phyloP scores from a whole-genome alignment of 108 stramenopile species.

The Skeletonema tropicum region DNA sequence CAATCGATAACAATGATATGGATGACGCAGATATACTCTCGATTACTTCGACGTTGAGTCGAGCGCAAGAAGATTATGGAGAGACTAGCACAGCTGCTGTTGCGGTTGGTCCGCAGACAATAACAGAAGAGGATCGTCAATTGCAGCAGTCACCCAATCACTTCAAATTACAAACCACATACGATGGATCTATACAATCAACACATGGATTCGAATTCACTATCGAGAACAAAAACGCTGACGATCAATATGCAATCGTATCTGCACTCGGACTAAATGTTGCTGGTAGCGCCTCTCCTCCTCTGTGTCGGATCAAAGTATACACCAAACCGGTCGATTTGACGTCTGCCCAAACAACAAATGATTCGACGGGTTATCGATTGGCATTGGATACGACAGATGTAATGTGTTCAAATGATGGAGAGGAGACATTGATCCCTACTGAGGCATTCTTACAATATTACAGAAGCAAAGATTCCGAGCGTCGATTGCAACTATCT shows the following conservation, averaged over 20 bases:
- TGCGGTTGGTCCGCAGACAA: background rate
- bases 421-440: background rate
- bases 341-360: background rate
- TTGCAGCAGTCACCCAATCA: conserved; percentile 1
- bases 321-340: background rate
- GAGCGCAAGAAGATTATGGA: background rate
- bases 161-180: background rate
- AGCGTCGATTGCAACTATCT: background rate
- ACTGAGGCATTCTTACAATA: conserved; percentile 1
- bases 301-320: background rate
- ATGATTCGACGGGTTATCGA: background rate
- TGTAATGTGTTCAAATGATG: background rate
- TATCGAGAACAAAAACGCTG: background rate
- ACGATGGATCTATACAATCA: background rate
- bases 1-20: background rate
- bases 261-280: background rate
- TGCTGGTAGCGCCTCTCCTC: background rate
- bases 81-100: background rate
- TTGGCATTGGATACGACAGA: conserved; percentile 4
- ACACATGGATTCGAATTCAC: background rate
- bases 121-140: background rate
- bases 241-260: background rate
- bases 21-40: background rate
- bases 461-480: background rate
- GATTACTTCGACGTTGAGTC: background rate